A percentile compares a stretch with the other conserved stretches of the same genome.
Evolutionary conservation across 1,284 basidiomycete genomes (phyloP).

Genomic region (Heterobasidion irregulare): DNA sequence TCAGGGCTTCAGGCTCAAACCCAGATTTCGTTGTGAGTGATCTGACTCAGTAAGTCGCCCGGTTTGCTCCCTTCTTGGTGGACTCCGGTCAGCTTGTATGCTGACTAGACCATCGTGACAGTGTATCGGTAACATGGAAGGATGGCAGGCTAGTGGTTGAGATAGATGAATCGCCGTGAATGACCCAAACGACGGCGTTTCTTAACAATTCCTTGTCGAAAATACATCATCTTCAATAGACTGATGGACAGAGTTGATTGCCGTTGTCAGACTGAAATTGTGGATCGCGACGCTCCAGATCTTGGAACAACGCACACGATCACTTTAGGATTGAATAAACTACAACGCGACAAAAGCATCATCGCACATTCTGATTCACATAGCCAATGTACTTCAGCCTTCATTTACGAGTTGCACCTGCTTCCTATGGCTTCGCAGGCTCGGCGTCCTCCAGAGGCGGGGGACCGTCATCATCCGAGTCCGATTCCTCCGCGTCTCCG

Average conservation of each 20-base stretch:
- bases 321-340: too few species aligned
- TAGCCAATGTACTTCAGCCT: not conserved
- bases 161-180: not conserved
- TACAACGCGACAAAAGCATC: too few species aligned
- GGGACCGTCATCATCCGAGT: constrained; percentile 59
- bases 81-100: not conserved
- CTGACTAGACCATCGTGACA: constrained; percentile 5
- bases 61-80: too few species aligned
- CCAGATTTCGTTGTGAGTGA: constrained; percentile 49
- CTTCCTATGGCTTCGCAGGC: not conserved
- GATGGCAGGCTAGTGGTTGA: constrained; percentile 11
- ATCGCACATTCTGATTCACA: too few species aligned
- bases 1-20: constrained; percentile 37
- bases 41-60: constrained; percentile 35
- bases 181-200: too few species aligned
- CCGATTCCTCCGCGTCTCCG: constrained; percentile 33
- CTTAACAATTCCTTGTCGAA: too few species aligned
- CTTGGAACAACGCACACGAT: too few species aligned
- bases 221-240: too few species aligned
- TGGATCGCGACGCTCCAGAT: too few species aligned
- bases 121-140: constrained; percentile 21
- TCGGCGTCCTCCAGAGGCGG: constrained; percentile 62
- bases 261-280: too few species aligned
- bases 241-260: too few species aligned
- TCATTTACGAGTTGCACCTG: not conserved